Percentiles rank a stretch among this genome's conserved stretches.
Conservation (phyloP, 2,329 filamentous ascomycete genomes). For the Colletotrichum sidae region DNA sequence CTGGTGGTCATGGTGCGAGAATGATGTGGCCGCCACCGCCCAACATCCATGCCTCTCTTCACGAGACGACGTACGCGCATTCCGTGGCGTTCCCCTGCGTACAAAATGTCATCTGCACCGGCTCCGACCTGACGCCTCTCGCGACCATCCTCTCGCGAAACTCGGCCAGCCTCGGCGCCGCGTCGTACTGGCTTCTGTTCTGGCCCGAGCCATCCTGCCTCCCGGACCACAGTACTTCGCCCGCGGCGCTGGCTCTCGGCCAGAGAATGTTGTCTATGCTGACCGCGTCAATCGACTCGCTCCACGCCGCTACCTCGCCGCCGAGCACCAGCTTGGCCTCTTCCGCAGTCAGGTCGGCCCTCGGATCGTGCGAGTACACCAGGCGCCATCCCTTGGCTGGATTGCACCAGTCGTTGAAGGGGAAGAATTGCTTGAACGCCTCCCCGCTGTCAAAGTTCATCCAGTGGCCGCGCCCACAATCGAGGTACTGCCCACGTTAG, state of each 20-base stretch:
- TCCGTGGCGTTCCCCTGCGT: slow-evolving; percentile 64
- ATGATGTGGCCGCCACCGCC: background rate
- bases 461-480: slow-evolving; percentile 86
- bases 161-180: slow-evolving; percentile 76
- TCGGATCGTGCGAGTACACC: slow-evolving; percentile 84
- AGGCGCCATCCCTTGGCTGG: slow-evolving; percentile 86
- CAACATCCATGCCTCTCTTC: background rate
- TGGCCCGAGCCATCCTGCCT: slow-evolving; percentile 71
- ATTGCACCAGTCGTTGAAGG: slow-evolving; percentile 84
- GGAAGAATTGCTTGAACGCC: slow-evolving; percentile 66
- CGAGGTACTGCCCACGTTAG: slow-evolving; percentile 71
- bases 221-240: slow-evolving; percentile 85
- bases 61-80: slow-evolving; percentile 31
- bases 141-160: slow-evolving; percentile 81
- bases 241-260: slow-evolving; percentile 80
- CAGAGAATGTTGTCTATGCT: slow-evolving; percentile 82
- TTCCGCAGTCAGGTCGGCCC: slow-evolving; percentile 69
- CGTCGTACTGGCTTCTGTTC: slow-evolving; percentile 78
- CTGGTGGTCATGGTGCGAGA: too few species aligned
- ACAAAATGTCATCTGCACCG: slow-evolving; percentile 80
- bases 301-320: slow-evolving; percentile 86
- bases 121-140: slow-evolving; percentile 71
- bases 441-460: slow-evolving; percentile 74
- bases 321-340: slow-evolving; percentile 78
- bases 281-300: slow-evolving; percentile 80